Base-by-base conservation (phyloP, 495 filamentous ascomycete species). In the Darksidea phi region DNA sequence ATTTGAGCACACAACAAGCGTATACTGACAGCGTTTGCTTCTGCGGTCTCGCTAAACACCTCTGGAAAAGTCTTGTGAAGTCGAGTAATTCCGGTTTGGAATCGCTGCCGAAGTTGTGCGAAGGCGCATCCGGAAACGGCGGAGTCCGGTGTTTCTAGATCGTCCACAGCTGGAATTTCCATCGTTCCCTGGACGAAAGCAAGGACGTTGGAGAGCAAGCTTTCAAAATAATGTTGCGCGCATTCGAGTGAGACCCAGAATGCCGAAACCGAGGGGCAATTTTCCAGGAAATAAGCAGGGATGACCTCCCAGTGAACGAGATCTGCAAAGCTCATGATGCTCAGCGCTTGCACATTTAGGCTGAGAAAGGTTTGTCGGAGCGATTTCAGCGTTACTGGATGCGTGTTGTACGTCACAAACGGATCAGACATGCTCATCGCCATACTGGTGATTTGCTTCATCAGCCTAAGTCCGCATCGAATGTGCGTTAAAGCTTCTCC, bases 401-500 rank as follows among this genome's bases (percentile, higher is more conserved):
- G 59, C 1, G 32, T 25, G 0, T 32, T 15, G 3, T 3, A 13
- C 6, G 12, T n/a, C 7, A 13, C 11, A 11, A 15, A 13, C 6
- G 24, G 17, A 6, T 50, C 25, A 3, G 3, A 3, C 10, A 32
- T 3, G 10, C 28, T 4, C 28, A 32, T 32, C 4, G 17, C n/a
- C 5, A 47, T 32, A 0, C 32, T 17, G 43, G 50, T 52, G 2
- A 42, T 0, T 28, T 63, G 53, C 47, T 52, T 42, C 13, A 63
- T 32, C 12, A 63, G 48, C 18, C 48, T 57, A 7, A 63, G 20
- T 1, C 60, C 60, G 7, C 54, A 46, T 20, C 54, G 60, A 24
- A 58, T 23, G 41, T 63, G 60, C 13, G 52, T 34, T 23, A 63
- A 25, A 12, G 60, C 60, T 18, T 49, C 47, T 15, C 21, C 2